A percentile compares a stretch with the other conserved stretches of the same genome.
These are phyloP conservation scores for Aspergillus carlsbadensis DNA, from an alignment of 495 filamentous ascomycete genomes.

Conservation along the genomic window DNA sequence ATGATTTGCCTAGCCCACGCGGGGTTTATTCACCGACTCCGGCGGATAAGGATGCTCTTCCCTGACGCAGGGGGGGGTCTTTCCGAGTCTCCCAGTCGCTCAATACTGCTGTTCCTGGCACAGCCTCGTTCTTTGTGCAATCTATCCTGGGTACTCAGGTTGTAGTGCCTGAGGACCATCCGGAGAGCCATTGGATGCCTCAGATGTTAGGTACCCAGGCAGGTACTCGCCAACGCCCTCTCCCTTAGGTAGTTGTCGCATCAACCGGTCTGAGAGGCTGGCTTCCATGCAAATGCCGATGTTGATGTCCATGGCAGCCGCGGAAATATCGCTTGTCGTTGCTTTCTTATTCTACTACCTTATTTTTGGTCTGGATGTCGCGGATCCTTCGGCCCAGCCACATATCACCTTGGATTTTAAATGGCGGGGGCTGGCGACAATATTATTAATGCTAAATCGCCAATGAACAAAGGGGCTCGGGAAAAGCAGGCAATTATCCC, in stretches of 20 bases:
- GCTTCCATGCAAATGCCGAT: not conserved
- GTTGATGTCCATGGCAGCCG: not conserved
- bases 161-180: not conserved
- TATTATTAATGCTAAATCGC: not conserved
- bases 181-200: not conserved
- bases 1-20: not conserved
- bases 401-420: conserved; percentile 14
- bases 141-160: not conserved
- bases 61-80: conserved; percentile 4
- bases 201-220: not conserved
- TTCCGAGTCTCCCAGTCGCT: not conserved
- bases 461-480: not conserved
- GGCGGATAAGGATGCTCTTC: not conserved
- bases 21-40: conserved; percentile 9
- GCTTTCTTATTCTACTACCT: not conserved
- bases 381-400: conserved; percentile 23
- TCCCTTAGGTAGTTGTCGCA: too few species aligned
- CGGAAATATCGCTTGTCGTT: not conserved
- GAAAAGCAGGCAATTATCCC: not conserved
- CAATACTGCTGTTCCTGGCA: not conserved
- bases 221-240: not conserved
- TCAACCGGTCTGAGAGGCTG: not conserved
- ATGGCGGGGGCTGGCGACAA: not conserved
- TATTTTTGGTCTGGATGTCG: conserved; percentile 19
- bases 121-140: conserved; percentile 3